These are phyloP conservation scores for Suillus sp. DNA, from an alignment of 768 basidiomycete species.

Conservation along the genomic window DNA sequence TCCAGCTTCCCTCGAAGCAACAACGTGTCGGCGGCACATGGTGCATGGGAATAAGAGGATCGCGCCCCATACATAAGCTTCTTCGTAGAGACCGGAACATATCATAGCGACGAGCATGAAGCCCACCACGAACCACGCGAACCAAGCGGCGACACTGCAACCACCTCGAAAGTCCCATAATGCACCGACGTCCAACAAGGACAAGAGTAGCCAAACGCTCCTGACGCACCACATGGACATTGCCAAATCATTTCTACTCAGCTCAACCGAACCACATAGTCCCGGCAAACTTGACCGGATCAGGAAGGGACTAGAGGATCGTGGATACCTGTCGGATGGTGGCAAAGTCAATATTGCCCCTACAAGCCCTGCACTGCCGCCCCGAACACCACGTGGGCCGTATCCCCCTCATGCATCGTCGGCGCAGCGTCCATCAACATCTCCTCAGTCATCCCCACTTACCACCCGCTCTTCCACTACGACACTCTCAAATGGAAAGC, in stretches of 20 bases:
- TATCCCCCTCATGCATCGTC: not conserved
- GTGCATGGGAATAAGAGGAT: not conserved
- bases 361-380: slow-evolving; percentile 17
- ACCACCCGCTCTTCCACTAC: not conserved
- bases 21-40: slow-evolving; percentile 5
- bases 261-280: slow-evolving; percentile 30
- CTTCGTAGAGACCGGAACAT: not conserved
- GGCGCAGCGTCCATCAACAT: not conserved
- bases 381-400: slow-evolving; percentile 21
- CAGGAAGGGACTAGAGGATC: slow-evolving; percentile 33
- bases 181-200: not conserved
- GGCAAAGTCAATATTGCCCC: slow-evolving; percentile 30
- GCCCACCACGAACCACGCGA: not conserved
- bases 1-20: slow-evolving; percentile 4
- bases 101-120: slow-evolving; percentile 3
- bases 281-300: slow-evolving; percentile 30
- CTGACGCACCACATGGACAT: slow-evolving; percentile 32
- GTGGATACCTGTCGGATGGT: slow-evolving; percentile 34
- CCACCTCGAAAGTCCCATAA: slow-evolving; percentile 7
- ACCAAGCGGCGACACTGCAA: slow-evolving; percentile 10
- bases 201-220: not conserved
- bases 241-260: slow-evolving; percentile 33
- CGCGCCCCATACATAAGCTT: slow-evolving; percentile 8
- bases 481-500: slow-evolving; percentile 14
- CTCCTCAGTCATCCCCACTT: slow-evolving; percentile 7